Conservation (phyloP, 441 rosid species). For the Erodium moschatum region DNA sequence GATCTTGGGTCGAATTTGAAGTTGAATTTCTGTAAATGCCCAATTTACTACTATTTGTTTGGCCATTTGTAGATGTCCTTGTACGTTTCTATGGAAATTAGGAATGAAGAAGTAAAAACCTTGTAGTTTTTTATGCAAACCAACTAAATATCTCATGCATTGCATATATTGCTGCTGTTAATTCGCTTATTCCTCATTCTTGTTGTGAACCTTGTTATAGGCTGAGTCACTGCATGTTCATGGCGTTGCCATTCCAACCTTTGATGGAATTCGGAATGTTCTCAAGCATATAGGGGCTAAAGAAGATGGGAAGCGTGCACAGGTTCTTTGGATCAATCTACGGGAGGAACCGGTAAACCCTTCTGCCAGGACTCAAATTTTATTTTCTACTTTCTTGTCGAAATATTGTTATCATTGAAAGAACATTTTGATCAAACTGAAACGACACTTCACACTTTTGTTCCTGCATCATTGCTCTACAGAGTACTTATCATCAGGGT, state of each 20-base stretch:
- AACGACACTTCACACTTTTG: not conserved
- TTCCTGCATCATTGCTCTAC: not conserved
- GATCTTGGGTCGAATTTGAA: not conserved
- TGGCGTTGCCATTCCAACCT: constrained; percentile 91
- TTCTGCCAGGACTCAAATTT: constrained; percentile 7
- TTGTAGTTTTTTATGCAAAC: not conserved
- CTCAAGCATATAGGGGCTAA: constrained; percentile 74
- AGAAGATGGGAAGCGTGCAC: constrained; percentile 45
- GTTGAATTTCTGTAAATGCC: not conserved
- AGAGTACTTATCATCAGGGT: not conserved
- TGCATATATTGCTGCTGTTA: not conserved
- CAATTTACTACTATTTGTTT: not conserved
- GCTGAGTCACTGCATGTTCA: constrained; percentile 75
- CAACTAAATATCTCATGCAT: not conserved
- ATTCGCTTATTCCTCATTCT: constrained; percentile 6
- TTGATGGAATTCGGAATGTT: constrained; percentile 77
- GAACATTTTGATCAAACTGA: not conserved
- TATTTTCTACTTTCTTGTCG: not conserved
- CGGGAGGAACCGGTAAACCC: constrained; percentile 86
- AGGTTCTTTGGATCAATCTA: constrained; percentile 86
- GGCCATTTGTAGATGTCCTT: not conserved
- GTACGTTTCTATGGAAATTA: not conserved
- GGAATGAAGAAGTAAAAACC: not conserved
- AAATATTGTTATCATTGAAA: not conserved
- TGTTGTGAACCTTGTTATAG: constrained; percentile 34